Evolutionary conservation across 2,329 filamentous ascomycete species (phyloP).

Genomic region (Alternaria sp.): DNA sequence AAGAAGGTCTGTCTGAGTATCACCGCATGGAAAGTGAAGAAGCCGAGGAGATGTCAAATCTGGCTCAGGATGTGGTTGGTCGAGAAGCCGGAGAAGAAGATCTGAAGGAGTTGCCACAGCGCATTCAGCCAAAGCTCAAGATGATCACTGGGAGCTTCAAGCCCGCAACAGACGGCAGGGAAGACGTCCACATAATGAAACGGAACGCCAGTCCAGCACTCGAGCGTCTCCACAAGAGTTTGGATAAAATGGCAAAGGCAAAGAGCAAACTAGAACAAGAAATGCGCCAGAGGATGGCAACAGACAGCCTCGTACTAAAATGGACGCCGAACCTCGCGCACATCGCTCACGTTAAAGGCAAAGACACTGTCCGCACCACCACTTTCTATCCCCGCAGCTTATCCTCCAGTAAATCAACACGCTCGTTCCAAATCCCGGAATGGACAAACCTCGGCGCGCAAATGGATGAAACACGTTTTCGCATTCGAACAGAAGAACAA

Average conservation of each 20-base stretch:
- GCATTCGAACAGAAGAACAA: constrained; percentile 85
- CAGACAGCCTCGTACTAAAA: constrained; percentile 71
- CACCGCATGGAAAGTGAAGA: constrained; percentile 79
- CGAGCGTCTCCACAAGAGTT: constrained; percentile 70
- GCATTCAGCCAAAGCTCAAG: constrained; percentile 47
- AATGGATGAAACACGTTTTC: constrained; percentile 78
- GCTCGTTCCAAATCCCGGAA: constrained; percentile 81
- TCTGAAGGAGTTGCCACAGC: constrained; percentile 50
- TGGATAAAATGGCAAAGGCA: constrained; percentile 67
- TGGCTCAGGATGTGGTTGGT: constrained; percentile 76
- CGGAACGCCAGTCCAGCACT: constrained; percentile 72
- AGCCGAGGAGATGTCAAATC: constrained; percentile 72
- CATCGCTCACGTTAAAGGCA: constrained; percentile 88
- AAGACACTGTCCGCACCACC: constrained; percentile 60
- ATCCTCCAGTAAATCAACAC: constrained; percentile 82
- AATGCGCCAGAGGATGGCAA: constrained; percentile 67
- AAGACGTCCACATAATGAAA: constrained; percentile 71
- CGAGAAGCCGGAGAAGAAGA: constrained; percentile 70
- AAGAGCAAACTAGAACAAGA: constrained; percentile 67
- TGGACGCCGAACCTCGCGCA: constrained; percentile 90
- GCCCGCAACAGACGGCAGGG: constrained; percentile 47
- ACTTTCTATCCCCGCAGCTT: constrained; percentile 63
- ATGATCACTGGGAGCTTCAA: constrained; percentile 43
- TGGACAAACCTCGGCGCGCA: constrained; percentile 84
- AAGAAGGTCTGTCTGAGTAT: constrained; percentile 84